A percentile compares a stretch with the other conserved stretches of the same genome.
Conservation (phyloP, 176 grass and related monocot genomes). For the Luzula sylvatica region DNA sequence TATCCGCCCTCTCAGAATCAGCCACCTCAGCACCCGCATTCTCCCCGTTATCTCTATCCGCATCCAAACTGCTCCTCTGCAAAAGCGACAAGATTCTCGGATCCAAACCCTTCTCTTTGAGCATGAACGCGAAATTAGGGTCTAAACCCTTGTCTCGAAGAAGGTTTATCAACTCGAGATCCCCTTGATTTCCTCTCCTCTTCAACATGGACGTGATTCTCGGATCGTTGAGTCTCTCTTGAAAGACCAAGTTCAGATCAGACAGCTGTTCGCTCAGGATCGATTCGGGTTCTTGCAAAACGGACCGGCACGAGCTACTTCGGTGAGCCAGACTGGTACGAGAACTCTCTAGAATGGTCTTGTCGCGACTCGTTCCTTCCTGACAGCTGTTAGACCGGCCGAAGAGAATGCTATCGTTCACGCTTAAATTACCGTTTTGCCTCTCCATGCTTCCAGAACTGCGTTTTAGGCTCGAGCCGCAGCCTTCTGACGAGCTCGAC, state of each 20-base stretch:
- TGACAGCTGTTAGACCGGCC: slow-evolving; percentile 93
- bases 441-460: slow-evolving; percentile 83
- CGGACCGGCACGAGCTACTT: slow-evolving; percentile 83
- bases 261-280: too few species aligned
- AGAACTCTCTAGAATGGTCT: slow-evolving; percentile 54
- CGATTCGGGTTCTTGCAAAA: slow-evolving; percentile 83
- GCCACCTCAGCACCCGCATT: slow-evolving; percentile 38
- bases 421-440: slow-evolving; percentile 49
- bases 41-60: slow-evolving; percentile 80
- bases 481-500: slow-evolving; percentile 95
- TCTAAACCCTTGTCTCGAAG: slow-evolving; percentile 94
- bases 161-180: slow-evolving; percentile 85
- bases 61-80: slow-evolving; percentile 97
- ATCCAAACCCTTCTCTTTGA: slow-evolving; percentile 96
- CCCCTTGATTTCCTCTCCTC: slow-evolving; percentile 65
- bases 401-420: slow-evolving; percentile 58
- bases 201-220: slow-evolving; percentile 97
- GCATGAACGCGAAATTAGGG: slow-evolving; percentile 98
- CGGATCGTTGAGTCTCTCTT: slow-evolving; percentile 88
- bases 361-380: slow-evolving; percentile 69
- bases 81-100: slow-evolving; percentile 82
- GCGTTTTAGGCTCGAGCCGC: slow-evolving; percentile 93
- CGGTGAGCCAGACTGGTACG: slow-evolving; percentile 69
- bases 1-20: slow-evolving; percentile 84
- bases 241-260: slow-evolving; percentile 80